Evolutionary conservation across 2,329 filamentous ascomycete genomes (phyloP).

Genomic region (Colletotrichum tanaceti): DNA sequence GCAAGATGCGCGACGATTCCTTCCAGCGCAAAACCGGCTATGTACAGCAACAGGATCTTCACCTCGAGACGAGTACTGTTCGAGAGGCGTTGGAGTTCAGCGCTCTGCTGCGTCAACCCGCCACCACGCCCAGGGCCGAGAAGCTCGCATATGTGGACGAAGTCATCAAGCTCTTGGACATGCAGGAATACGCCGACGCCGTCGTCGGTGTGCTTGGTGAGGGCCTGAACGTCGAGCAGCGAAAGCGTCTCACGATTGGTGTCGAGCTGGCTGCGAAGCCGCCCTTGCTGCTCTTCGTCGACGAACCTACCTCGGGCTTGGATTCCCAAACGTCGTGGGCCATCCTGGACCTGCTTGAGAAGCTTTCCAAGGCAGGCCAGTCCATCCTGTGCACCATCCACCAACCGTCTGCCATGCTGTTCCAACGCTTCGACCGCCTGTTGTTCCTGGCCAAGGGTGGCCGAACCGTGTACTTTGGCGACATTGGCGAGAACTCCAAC

Average conservation of each 20-base stretch:
- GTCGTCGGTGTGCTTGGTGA: slow-evolving; percentile 76
- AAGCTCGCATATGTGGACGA: slow-evolving; percentile 48
- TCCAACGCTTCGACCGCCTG: slow-evolving; percentile 42
- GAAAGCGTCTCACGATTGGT: slow-evolving; percentile 76
- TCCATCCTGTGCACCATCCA: slow-evolving; percentile 51
- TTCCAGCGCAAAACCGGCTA: slow-evolving; percentile 78
- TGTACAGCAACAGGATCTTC: slow-evolving; percentile 72
- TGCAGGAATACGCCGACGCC: slow-evolving; percentile 75
- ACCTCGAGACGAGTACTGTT: slow-evolving; percentile 53
- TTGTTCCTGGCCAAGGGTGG: slow-evolving; percentile 41
- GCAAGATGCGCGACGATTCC: slow-evolving; percentile 69
- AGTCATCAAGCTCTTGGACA: slow-evolving; percentile 50
- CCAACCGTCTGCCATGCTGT: slow-evolving; percentile 42
- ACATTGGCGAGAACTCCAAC: slow-evolving; percentile 62
- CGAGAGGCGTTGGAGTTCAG: slow-evolving; percentile 75
- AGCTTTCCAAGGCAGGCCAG: slow-evolving; percentile 65
- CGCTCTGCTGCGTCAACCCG: slow-evolving; percentile 74
- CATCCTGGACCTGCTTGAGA: slow-evolving; percentile 77
- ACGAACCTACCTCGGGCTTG: slow-evolving; percentile 81
- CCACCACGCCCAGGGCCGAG: slow-evolving; percentile 56
- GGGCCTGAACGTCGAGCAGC: slow-evolving; percentile 57
- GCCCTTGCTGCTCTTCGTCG: slow-evolving; percentile 77
- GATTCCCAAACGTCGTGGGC: slow-evolving; percentile 82
- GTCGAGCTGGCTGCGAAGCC: slow-evolving; percentile 82
- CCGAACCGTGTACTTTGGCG: slow-evolving; percentile 65